Evolutionary conservation across 1,284 basidiomycete species (phyloP), one percentile per base, ranked within the genome.

Genomic region (Ceratobasidium papillatum): DNA sequence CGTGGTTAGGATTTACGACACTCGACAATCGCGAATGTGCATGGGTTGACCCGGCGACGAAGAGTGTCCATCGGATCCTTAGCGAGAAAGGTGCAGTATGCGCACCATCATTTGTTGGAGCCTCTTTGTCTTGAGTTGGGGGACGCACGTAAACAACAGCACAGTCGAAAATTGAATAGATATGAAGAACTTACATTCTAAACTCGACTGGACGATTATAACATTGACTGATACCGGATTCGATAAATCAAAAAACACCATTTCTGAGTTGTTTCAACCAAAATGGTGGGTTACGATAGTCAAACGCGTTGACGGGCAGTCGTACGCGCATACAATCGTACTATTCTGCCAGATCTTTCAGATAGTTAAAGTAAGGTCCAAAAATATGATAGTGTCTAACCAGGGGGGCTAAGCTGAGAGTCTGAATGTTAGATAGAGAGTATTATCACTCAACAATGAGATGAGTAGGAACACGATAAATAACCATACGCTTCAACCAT

Each of bases 31-130:
- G 85, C 78, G 96, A 97, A 80, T 95, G 95, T 32, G 94, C 93
- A 22, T 98, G 96, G 96, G 84, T 96, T 73, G 91, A 97, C 82
- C 92, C 95, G 12, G 84, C 82, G 66, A 95, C 94, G n/a, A 91
- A 92, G 81, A 88, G 84, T 66, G 86, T 91, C 19, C 94, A 98
- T 83, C 90, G 85, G 79, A 95, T 99, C 78, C 87, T 94, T 75
- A 96, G 95, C 7, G 90, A 91, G 79, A 89, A 91, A 62, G 96
- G 95, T 30, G 84, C 93, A 45, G 95, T 94, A 82, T 81, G 89
- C 43, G 90, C 94, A n/a, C 90, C 91, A 43, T 94, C 88, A 27
- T 87, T 96, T 75, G 86, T 94, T 69, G 95, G 94, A 11, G 96
- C 96, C 19, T 93, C 91, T 19, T 82, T 98, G 78, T 97, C 95